These are phyloP conservation scores for Colletotrichum camelliae DNA, from an alignment of 2,329 filamentous ascomycete genomes.

Conservation along the genomic window DNA sequence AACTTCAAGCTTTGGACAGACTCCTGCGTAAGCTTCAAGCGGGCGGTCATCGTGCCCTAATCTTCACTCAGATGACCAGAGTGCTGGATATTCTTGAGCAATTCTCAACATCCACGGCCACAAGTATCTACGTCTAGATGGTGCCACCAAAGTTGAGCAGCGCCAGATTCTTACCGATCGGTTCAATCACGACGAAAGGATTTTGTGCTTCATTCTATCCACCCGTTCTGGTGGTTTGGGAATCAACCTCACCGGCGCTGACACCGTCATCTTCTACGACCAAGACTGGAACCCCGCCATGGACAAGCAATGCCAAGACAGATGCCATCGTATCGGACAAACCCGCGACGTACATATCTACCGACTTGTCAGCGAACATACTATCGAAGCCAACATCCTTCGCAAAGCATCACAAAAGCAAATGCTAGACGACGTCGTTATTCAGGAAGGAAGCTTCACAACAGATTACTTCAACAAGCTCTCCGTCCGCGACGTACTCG, in stretches of 20 bases:
- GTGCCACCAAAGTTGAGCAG: constrained; percentile 95
- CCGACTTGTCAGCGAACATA: constrained; percentile 89
- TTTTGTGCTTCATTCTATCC: constrained; percentile 93
- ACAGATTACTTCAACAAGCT: constrained; percentile 93
- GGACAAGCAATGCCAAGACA: constrained; percentile 99
- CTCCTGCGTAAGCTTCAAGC: constrained; percentile 86
- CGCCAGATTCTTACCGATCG: constrained; percentile 94
- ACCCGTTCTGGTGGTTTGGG: constrained; percentile 93
- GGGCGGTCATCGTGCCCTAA: constrained; percentile 90
- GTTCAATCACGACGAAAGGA: constrained; percentile 94
- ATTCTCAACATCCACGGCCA: constrained; percentile 98
- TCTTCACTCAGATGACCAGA: constrained; percentile 99
- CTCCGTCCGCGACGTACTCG: constrained; percentile 73
- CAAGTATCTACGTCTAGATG: constrained; percentile 94
- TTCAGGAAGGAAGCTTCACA: constrained; percentile 97
- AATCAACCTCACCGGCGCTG: constrained; percentile 95
- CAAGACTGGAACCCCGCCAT: constrained; percentile 99
- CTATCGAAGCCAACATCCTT: constrained; percentile 97
- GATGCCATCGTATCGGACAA: constrained; percentile 96
- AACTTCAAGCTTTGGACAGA: constrained; percentile 87
- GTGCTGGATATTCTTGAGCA: constrained; percentile 97
- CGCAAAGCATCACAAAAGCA: constrained; percentile 97
- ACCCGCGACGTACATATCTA: constrained; percentile 98
- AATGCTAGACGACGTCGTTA: constrained; percentile 96
- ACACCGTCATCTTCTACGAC: constrained; percentile 98